These are phyloP conservation scores for Alternaria consortialis DNA, from an alignment of 2,329 filamentous ascomycete species.

Conservation along the genomic window DNA sequence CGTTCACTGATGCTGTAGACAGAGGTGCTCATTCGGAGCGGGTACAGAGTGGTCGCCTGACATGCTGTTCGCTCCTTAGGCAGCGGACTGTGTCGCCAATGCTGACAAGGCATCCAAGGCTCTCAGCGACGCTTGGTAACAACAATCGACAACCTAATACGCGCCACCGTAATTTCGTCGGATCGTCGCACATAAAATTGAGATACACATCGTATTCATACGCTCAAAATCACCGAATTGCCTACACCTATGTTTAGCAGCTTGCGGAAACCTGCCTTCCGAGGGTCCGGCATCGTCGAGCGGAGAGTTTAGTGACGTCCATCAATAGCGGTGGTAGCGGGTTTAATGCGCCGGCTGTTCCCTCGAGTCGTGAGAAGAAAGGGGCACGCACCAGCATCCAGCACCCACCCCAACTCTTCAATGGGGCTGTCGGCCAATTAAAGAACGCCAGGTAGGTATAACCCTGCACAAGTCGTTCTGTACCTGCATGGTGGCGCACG, in stretches of 20 bases:
- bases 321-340: constrained; percentile 15
- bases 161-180: constrained; percentile 1
- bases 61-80: not conserved
- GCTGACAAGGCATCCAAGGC: constrained; percentile 14
- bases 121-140: constrained; percentile 11
- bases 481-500: constrained; percentile 34
- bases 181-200: not conserved
- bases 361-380: constrained; percentile 20
- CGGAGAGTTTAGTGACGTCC: constrained; percentile 17
- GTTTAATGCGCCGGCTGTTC: not conserved
- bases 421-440: constrained; percentile 30
- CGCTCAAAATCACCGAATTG: not conserved
- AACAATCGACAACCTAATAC: not conserved
- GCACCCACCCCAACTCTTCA: constrained; percentile 20
- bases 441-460: constrained; percentile 14
- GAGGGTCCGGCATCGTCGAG: not conserved
- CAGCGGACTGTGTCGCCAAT: constrained; percentile 4
- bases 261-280: not conserved
- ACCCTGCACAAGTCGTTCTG: constrained; percentile 23
- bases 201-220: not conserved
- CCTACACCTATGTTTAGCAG: not conserved
- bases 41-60: constrained; percentile 9
- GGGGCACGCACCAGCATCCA: constrained; percentile 23
- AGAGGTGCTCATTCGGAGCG: not conserved
- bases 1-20: not conserved